A percentile compares a stretch with the other conserved stretches of the same genome.
Evolutionary conservation across 2,329 filamentous ascomycete species (phyloP).

Genomic region (Fusarium subglutinans): DNA sequence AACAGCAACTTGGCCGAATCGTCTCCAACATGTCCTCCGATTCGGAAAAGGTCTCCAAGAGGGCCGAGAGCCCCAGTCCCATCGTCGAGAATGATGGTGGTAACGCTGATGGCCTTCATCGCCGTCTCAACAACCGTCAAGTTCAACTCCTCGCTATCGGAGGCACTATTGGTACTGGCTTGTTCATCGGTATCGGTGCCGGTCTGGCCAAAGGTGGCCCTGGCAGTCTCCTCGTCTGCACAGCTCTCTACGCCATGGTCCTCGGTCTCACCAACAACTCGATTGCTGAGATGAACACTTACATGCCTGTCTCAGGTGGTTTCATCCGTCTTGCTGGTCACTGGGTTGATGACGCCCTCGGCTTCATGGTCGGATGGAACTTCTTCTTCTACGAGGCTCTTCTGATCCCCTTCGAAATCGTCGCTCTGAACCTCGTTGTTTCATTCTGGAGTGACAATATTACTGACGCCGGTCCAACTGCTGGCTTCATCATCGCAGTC

Average conservation of each 20-base stretch:
- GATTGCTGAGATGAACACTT: constrained; percentile 38
- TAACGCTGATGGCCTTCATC: constrained; percentile 29
- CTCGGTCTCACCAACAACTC: constrained; percentile 36
- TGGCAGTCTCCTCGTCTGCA: constrained; percentile 30
- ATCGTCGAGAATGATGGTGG: constrained; percentile 7
- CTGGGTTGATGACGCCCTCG: constrained; percentile 34
- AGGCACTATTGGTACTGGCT: constrained; percentile 28
- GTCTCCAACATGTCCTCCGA: constrained; percentile 27
- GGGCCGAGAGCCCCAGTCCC: constrained; percentile 7
- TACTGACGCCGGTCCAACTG: constrained; percentile 30
- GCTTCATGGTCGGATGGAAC: constrained; percentile 46
- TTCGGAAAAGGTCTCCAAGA: constrained; percentile 27
- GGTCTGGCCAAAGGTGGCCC: constrained; percentile 33
- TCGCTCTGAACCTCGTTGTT: constrained; percentile 47
- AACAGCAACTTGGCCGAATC: constrained; percentile 13
- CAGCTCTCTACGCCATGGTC: constrained; percentile 31
- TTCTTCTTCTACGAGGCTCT: constrained; percentile 48
- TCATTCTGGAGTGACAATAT: constrained; percentile 37
- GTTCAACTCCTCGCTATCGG: constrained; percentile 34
- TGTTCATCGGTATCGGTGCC: constrained; percentile 35
- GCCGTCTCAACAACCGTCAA: constrained; percentile 36
- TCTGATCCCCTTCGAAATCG: constrained; percentile 47
- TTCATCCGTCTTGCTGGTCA: constrained; percentile 33
- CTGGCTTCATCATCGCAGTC: constrained; percentile 44
- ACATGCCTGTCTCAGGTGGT: constrained; percentile 34